Evolutionary conservation across 2,329 filamentous ascomycete species (phyloP), one percentile per base, ranked within the genome.

Genomic region (Ascomycota sp.): DNA sequence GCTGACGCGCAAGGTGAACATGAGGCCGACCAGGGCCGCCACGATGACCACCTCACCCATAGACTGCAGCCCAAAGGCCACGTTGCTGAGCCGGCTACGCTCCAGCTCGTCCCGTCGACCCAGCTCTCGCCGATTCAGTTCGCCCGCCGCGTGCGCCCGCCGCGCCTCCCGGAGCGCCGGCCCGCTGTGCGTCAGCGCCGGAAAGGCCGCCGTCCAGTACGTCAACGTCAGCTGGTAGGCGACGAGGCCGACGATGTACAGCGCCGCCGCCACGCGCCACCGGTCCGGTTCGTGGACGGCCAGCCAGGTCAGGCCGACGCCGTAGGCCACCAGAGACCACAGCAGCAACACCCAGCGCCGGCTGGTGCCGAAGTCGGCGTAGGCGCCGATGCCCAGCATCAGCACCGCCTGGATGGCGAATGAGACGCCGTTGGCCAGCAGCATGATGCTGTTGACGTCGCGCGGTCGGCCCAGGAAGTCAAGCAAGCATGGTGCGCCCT

Each of bases 211-310:
- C 0, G 69, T 74, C 69, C 71, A 77, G 44, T 75, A 77, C 0
- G 72, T 76, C 29, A 76, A 52, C 0, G 68, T 72, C 3, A 73
- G 63, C 46, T 76, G 71, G 39, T 76, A 77, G 1, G 64, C 63
- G 36, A 78, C 70, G 25, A 76, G 45, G 2, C 71, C 72, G 11
- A 75, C 61, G 32, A 77, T 71, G 43, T 78, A 78, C 11, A 79
- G 45, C 0, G 62, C 72, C 0, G 67, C 58, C 1, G 56, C 74
- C 7, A 60, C 51, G 28, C 63, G 56, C 74, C 74, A 79, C 42
- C 71, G 56, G 3, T 58, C 53, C 11, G 61, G 47, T 0, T 59
- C 62, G 34, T 75, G 68, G 1, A 78, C 69, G 13, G 69, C 71
- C 2, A 78, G 47, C 69, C 72, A 78, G 29, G 59, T 71, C 36